Base-by-base conservation (phyloP, 768 basidiomycete genomes). In the Naematelia aurantialba region DNA sequence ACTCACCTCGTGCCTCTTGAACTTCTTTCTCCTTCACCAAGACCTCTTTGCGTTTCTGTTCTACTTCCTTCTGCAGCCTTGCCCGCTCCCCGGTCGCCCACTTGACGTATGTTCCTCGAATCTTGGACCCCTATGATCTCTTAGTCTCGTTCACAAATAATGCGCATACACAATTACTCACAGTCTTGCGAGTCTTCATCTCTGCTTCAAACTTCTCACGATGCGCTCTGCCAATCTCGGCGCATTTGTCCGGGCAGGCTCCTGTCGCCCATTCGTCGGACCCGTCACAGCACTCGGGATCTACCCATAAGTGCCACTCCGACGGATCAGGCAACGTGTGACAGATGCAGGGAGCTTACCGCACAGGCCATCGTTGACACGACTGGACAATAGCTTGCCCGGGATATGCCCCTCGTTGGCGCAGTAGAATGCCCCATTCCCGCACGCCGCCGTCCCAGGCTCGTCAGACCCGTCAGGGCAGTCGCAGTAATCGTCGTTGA, bases 401-500 rank as follows among this genome's bases (percentile, higher is more conserved):
- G 92, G 91, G 70, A 92, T 82, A 77, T 98, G 93, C 0, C 92
- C 96, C 46, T 83, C 81, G 72, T 98, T 99, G 72, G 75, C 78
- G 75, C 94, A 99, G 77, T 87, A 88, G 81, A 94, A 97, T 26
- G 75, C 81, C 5, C 73, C 17, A 19, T 53, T 61, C 34, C 58
- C 59, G 59, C 91, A 96, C 27, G 92, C 91, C 57, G 87, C 84
- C 22, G 91, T 93, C 87, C 92, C 92, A 75, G 92, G 92, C 74
- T 97, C 92, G 65, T 97, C 92, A 63, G 88, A 91, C n/a, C 91
- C 91, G 70, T 96, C 92, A 27, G 81, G 81, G 72, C 92, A 97
- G 79, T 97, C 92, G 72, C 92, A 97, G 69, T 86, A 91, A 77
- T 97, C 91, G 72, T 97, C 90, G 75, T 97, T 96, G 24, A 96